Evolutionary conservation across 345 rosid genomes (phyloP).

Genomic region (Populus tremula): DNA sequence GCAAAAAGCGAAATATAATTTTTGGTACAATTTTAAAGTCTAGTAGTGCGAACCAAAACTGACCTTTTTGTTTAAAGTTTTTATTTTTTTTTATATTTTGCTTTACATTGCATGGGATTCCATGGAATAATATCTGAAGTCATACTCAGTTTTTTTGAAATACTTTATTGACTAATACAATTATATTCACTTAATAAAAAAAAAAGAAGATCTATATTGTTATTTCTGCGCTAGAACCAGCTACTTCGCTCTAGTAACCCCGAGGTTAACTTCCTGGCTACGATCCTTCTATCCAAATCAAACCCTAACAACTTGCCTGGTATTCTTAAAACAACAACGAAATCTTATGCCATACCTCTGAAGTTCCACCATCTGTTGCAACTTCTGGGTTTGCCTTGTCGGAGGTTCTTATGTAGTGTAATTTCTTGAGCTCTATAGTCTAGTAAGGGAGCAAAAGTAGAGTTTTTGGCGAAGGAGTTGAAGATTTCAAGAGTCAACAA

Average conservation of each 20-base stretch:
- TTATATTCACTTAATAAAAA: not conserved
- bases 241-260: slow-evolving; percentile 41
- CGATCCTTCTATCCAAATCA: slow-evolving; percentile 36
- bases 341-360: slow-evolving; percentile 24
- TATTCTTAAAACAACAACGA: slow-evolving; percentile 15
- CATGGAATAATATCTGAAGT: no score
- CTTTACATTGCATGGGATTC: no score
- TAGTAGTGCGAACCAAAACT: no score
- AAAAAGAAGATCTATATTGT: slow-evolving; percentile 18
- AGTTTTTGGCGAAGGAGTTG: slow-evolving; percentile 32
- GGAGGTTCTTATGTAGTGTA: slow-evolving; percentile 38
- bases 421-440: slow-evolving; percentile 36
- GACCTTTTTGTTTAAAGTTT: no score
- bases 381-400: slow-evolving; percentile 14
- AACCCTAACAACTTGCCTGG: not conserved
- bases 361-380: slow-evolving; percentile 15
- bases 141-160: no score
- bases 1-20: no score
- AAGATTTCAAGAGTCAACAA: slow-evolving; percentile 46
- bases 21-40: no score
- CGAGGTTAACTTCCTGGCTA: slow-evolving; percentile 42
- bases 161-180: no score
- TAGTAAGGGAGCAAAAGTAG: slow-evolving; percentile 32
- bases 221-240: slow-evolving; percentile 44
- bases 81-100: no score